Base-by-base conservation (phyloP, 179 eudicot species). In the Gypsophila paniculata region DNA sequence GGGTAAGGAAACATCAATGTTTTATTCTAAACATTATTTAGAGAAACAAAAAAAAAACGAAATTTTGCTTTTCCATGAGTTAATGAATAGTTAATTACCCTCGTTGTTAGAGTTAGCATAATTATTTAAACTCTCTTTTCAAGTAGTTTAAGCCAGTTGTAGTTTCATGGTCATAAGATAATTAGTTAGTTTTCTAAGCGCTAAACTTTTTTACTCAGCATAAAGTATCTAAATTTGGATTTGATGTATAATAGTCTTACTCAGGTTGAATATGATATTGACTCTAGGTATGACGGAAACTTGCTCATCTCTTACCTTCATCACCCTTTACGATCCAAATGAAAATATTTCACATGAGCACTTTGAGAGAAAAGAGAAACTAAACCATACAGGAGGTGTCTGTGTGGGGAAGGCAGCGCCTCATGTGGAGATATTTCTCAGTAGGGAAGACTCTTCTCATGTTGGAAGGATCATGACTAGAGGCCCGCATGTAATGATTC, bases 341-440 rank as follows among this genome's bases (percentile, higher is more conserved):
- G 72, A 61, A 11, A 77, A 71, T 10, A 78, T 58, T 26, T 70
- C 60, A 23, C 57, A 58, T 72, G 65, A 64, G 61, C 78, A 68
- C 57, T 70, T 60, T 26, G 60, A 79, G 59, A 68, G 22, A 52
- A 25, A n/a, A 32, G 59, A 65, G 15, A 73, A 53, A 22, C 13
- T 11, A 55, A 65, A 58, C 57, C 83, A 74, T 49, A 48, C 54
- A 49, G 87, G 79, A 49, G 94, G 88, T 11, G 63, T 85, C 46
- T 89, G 90, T 88, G 99, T 94, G 46, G 99, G 99, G 32, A 91
- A 87, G 83, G 86, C 96, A 69, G 96, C 99, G 26, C 94, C 97
- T 29, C 97, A 91, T 74, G 80, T 94, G 10, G 96, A 91, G 77
- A 61, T 91, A 60, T 77, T 53, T 78, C 72, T 91, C 52, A 65